Conservation (phyloP, 2,329 filamentous ascomycete species). For the Diaporthe sp. region DNA sequence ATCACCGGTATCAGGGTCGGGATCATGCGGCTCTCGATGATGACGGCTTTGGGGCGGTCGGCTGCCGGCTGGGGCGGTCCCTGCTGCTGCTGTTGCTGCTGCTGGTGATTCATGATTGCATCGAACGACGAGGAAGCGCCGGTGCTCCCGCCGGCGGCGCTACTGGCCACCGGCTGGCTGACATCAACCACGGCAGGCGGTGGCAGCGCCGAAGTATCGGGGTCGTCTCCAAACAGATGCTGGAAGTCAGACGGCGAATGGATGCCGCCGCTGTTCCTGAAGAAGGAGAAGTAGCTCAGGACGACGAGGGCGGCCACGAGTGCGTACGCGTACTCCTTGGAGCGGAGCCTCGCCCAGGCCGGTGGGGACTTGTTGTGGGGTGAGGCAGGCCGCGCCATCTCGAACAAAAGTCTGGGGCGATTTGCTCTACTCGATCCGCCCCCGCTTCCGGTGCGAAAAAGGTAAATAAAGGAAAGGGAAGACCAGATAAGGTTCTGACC, state of each 20-base stretch:
- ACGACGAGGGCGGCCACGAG: slow-evolving; percentile 23
- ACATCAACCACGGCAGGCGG: not conserved
- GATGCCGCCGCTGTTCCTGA: not conserved
- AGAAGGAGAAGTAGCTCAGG: slow-evolving; percentile 18
- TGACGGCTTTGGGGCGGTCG: slow-evolving; percentile 31
- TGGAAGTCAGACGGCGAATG: slow-evolving; percentile 15
- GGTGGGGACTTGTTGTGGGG: slow-evolving; percentile 22
- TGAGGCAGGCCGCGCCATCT: slow-evolving; percentile 25
- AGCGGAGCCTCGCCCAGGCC: slow-evolving; percentile 19
- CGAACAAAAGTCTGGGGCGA: not conserved
- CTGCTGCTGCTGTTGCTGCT: not conserved
- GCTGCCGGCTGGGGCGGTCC: not conserved
- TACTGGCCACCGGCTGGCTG: not conserved
- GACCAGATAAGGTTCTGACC: slow-evolving; percentile 5
- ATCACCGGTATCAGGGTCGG: slow-evolving; percentile 41
- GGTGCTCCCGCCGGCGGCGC: not conserved
- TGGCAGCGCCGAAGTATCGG: not conserved
- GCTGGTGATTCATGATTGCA: not conserved
- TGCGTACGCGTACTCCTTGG: slow-evolving; percentile 30
- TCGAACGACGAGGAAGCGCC: not conserved
- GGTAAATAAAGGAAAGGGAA: not conserved
- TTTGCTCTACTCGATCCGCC: not conserved
- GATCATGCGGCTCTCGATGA: slow-evolving; percentile 36
- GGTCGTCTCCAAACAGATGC: not conserved
- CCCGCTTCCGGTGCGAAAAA: not conserved